A percentile compares a stretch with the other conserved stretches of the same genome.
These are phyloP conservation scores for Fusarium tupiense DNA, from an alignment of 2,329 filamentous ascomycete species.

Conservation along the genomic window DNA sequence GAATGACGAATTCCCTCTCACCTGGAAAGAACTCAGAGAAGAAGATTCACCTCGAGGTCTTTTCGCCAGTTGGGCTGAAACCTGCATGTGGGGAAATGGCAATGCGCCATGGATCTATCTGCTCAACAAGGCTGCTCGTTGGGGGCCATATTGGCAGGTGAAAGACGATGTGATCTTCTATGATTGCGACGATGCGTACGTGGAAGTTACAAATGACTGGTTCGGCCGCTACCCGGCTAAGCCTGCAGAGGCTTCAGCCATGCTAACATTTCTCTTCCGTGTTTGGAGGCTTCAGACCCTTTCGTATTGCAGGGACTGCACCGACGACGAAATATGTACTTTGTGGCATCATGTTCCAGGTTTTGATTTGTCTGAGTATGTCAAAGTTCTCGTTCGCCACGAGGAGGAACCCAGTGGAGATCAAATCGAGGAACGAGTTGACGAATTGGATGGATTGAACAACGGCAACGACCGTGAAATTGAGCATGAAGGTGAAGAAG, in stretches of 20 bases:
- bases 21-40: fast-evolving
- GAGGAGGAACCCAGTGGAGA: neutral
- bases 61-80: neutral
- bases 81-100: fast-evolving
- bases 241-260: too few species aligned
- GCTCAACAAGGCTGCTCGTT: neutral
- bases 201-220: fast-evolving
- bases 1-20: fast-evolving
- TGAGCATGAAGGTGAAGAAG: neutral
- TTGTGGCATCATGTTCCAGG: fast-evolving
- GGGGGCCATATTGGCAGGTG: fast-evolving
- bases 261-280: neutral
- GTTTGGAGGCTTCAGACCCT: neutral
- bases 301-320: neutral
- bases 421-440: neutral
- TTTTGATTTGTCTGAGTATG: fast-evolving
- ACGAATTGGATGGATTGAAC: too few species aligned
- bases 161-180: neutral
- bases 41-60: neutral
- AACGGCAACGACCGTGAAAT: too few species aligned
- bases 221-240: fast-evolving
- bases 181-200: neutral
- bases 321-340: fast-evolving
- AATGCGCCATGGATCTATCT: fast-evolving
- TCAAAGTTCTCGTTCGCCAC: neutral